Conservation (phyloP, 164 flowering plant species). For the Stephania japonica region DNA sequence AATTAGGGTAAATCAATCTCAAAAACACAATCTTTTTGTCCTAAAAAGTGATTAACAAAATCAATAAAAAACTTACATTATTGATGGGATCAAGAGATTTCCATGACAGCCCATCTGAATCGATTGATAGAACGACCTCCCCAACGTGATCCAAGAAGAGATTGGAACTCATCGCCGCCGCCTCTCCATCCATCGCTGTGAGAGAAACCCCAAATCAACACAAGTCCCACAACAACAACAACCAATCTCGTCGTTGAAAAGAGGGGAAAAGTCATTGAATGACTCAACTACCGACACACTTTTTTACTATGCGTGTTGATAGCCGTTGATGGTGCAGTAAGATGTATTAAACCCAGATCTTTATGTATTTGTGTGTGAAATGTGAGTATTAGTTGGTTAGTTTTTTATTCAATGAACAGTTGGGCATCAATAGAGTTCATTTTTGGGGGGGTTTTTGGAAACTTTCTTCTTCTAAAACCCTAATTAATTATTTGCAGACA, state of each 20-base stretch:
- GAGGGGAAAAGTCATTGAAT: too few relatives aligned
- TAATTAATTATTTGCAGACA: background rate
- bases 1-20: too few relatives aligned
- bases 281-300: too few relatives aligned
- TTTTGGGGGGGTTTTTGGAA: background rate
- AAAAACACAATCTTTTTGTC: background rate
- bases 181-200: conserved; percentile 13
- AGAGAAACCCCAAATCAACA: background rate
- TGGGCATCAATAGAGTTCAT: background rate
- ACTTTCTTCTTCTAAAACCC: background rate
- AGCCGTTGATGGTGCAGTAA: too few relatives aligned
- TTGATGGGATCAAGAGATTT: conserved; percentile 27
- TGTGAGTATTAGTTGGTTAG: too few relatives aligned
- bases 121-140: conserved; percentile 46
- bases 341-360: too few relatives aligned
- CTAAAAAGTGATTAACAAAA: background rate
- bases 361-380: too few relatives aligned
- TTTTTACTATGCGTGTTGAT: too few relatives aligned
- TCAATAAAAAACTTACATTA: conserved; percentile 28
- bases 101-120: conserved; percentile 70
- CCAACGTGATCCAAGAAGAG: conserved; percentile 65
- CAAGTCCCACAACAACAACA: background rate
- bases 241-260: too few relatives aligned
- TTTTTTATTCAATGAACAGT: too few relatives aligned
- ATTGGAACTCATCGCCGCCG: conserved; percentile 28